Base-by-base conservation (phyloP, 768 basidiomycete genomes). In the Sutorius australiensis region DNA sequence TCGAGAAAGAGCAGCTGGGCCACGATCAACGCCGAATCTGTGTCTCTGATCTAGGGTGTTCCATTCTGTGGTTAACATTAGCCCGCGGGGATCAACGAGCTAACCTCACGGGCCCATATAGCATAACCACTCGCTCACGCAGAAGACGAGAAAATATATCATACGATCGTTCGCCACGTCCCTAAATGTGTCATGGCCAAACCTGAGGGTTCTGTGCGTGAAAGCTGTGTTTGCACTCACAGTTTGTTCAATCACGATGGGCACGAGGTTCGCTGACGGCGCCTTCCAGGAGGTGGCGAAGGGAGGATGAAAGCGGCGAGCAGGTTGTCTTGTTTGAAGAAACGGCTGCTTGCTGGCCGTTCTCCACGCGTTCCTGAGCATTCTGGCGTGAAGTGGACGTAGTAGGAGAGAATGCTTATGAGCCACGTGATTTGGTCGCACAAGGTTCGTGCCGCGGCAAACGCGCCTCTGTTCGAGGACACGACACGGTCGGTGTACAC, bases 141-240 rank as follows among this genome's bases (percentile, higher is more conserved):
- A 98, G 77, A 45, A 98, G 78, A 19, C 95, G 82, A 34, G 95
- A 98, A 72, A 93, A 98, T 51, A 98, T 97, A 66, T 98, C 95
- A 73, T 97, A 95, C 27, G 89, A 91, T 34, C 91, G 79, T 70
- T 92, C 92, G 12, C 91, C 90, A 62, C 91, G 80, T 42, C 87
- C 88, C 88, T 91, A 59, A 3, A 47, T 46, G 52, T 44, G 53
- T 40, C 60, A 50, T 40, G 46, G 14, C 17, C 16, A 44, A 8
- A 30, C 13, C 36, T 67, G 59, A 68, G 60, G 37, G 17, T 47
- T 43, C 34, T 38, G 50, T 47, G 54, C 41, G 11, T 36, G 52
- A 53, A 58, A 33, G 50, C 37, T 27, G 52, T 13, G 10, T 28
- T 11, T 40, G 54, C 8, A 58, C 75, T 61, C 61, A 92, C 91